Conservation (phyloP, 2,329 filamentous ascomycete genomes). For the Sporothrix inflata region DNA sequence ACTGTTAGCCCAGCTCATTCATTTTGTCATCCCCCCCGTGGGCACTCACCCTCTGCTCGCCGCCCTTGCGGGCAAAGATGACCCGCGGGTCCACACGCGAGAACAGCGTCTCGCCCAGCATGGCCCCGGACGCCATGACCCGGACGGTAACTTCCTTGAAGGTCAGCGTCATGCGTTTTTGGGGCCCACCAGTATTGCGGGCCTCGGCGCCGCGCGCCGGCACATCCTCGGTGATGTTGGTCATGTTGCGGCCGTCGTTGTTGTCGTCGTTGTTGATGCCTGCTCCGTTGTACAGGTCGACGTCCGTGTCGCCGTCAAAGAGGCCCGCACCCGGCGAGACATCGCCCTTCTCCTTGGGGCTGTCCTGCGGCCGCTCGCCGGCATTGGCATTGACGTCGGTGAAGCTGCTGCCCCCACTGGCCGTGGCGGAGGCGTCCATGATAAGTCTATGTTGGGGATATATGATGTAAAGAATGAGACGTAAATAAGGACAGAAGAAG, state of each 20-base stretch:
- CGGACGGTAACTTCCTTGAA: conserved; percentile 30
- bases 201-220: not conserved
- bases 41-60: conserved; percentile 8
- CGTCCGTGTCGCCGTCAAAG: conserved; percentile 28
- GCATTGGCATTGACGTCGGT: conserved; percentile 2
- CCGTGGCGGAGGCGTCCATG: not conserved
- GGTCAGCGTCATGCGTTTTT: conserved; percentile 31
- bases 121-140: conserved; percentile 30
- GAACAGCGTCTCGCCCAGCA: conserved; percentile 31
- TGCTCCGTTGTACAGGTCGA: not conserved
- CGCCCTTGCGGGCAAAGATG: not conserved
- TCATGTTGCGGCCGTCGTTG: not conserved
- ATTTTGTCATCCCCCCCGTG: not conserved
- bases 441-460: not conserved
- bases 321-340: not conserved
- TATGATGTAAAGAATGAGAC: not conserved
- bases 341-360: not conserved
- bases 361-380: not conserved
- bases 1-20: not conserved
- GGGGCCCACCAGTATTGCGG: not conserved
- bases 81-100: conserved; percentile 30
- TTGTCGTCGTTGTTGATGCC: not conserved
- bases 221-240: not conserved
- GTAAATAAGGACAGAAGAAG: not conserved
- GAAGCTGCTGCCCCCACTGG: conserved; percentile 15